Conservation (phyloP, 805 yeast genomes). For the Pichia cephalocereana region DNA sequence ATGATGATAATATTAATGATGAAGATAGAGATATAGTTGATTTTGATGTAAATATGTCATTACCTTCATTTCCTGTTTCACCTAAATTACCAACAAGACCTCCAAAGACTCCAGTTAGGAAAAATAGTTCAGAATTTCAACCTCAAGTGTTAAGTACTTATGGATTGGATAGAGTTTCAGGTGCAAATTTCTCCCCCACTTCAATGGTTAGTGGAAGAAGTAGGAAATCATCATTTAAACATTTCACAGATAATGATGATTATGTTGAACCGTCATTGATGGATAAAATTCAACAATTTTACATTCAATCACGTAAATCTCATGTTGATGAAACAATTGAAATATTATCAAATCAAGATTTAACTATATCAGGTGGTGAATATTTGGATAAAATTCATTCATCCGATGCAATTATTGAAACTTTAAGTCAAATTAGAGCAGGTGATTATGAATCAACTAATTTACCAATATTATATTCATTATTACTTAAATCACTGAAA, state of each 20-base stretch:
- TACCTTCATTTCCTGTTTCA: not conserved
- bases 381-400: conserved; percentile 15
- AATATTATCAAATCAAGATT: conserved; percentile 5
- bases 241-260: too few species aligned
- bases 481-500: conserved; percentile 11
- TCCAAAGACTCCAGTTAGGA: conserved; percentile 2
- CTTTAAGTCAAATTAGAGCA: conserved; percentile 16
- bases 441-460: conserved; percentile 15
- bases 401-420: conserved; percentile 14
- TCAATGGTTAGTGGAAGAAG: not conserved
- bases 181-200: conserved; percentile 5
- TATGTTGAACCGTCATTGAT: not conserved
- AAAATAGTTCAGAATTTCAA: not conserved
- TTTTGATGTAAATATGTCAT: not conserved
- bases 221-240: not conserved
- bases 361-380: conserved; percentile 11
- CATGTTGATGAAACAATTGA: conserved; percentile 11
- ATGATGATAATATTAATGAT: not conserved
- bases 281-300: conserved; percentile 2
- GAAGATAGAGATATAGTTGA: not conserved
- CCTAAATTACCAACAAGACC: conserved; percentile 1
- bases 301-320: conserved; percentile 8
- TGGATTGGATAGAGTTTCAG: conserved; percentile 9
- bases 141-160: conserved; percentile 1
- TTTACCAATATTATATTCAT: conserved; percentile 11